Conservation (phyloP, 208 protist species). For the Kentomonas sorsogonicus region DNA sequence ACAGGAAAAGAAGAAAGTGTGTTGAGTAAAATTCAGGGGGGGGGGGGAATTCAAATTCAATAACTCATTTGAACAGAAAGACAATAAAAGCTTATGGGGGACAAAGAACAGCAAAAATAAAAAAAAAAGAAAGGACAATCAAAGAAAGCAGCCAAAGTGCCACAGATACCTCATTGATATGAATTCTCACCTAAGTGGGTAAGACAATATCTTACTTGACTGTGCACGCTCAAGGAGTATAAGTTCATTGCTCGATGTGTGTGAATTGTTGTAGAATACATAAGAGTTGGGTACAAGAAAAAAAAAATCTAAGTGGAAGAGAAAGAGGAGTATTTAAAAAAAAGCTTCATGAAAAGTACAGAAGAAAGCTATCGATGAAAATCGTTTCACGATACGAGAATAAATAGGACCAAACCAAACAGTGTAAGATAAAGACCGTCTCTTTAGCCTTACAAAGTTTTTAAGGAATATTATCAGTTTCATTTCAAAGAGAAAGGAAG, state of each 20-base stretch:
- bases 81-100: too few species aligned
- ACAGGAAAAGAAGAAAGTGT: neutral
- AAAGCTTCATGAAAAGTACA: neutral
- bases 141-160: too few species aligned
- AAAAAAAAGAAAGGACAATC: too few species aligned
- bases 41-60: too few species aligned
- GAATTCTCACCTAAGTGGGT: too few species aligned
- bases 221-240: conserved; percentile 10
- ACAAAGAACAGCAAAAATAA: too few species aligned
- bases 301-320: neutral
- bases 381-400: conserved; percentile 1
- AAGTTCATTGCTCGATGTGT: conserved; percentile 1
- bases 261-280: neutral
- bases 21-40: too few species aligned
- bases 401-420: conserved; percentile 11
- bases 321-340: neutral
- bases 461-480: too few species aligned
- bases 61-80: too few species aligned
- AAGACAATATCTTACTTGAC: too few species aligned
- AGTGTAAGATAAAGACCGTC: neutral
- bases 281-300: neutral
- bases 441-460: neutral
- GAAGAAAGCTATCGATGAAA: neutral
- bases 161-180: too few species aligned
- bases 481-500: neutral